Evolutionary conservation across 1,284 basidiomycete genomes (phyloP).

Genomic region (Cronartium quercuum): DNA sequence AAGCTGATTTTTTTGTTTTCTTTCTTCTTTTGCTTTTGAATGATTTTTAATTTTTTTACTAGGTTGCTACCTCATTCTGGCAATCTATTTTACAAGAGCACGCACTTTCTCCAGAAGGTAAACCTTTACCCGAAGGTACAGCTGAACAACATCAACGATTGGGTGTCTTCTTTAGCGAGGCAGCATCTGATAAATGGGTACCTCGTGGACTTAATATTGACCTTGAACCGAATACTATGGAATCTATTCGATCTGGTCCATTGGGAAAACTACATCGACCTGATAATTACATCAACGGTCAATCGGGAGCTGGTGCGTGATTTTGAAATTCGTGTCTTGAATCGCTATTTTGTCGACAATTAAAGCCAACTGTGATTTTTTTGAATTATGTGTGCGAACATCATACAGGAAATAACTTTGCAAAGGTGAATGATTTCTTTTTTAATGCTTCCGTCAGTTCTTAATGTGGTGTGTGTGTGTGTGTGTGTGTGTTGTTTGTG

Average conservation of each 20-base stretch:
- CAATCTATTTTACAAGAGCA: constrained; percentile 70
- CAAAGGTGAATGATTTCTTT: constrained; percentile 11
- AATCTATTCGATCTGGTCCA: constrained; percentile 48
- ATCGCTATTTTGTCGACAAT: not conserved
- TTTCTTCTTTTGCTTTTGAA: not conserved
- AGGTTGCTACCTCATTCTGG: constrained; percentile 69
- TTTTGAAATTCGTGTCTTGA: constrained; percentile 9
- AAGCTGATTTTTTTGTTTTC: no score
- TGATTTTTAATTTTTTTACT: not conserved
- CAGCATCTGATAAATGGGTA: constrained; percentile 48
- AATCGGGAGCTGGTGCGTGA: constrained; percentile 50
- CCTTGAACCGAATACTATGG: constrained; percentile 50
- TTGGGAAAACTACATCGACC: constrained; percentile 49
- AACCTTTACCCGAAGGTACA: constrained; percentile 50
- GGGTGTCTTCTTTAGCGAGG: constrained; percentile 49
- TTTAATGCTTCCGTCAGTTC: not conserved
- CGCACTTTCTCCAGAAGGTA: constrained; percentile 64
- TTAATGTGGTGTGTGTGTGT: not conserved
- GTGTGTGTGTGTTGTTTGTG: no score
- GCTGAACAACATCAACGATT: constrained; percentile 44
- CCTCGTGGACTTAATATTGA: constrained; percentile 46
- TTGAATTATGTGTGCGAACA: not conserved
- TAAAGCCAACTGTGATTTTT: not conserved
- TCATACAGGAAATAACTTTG: constrained; percentile 25
- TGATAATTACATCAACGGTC: constrained; percentile 47